phyloP scores from a whole-genome alignment of 2,329 filamentous ascomycete genomes.

The Cordyceps cicadae region DNA sequence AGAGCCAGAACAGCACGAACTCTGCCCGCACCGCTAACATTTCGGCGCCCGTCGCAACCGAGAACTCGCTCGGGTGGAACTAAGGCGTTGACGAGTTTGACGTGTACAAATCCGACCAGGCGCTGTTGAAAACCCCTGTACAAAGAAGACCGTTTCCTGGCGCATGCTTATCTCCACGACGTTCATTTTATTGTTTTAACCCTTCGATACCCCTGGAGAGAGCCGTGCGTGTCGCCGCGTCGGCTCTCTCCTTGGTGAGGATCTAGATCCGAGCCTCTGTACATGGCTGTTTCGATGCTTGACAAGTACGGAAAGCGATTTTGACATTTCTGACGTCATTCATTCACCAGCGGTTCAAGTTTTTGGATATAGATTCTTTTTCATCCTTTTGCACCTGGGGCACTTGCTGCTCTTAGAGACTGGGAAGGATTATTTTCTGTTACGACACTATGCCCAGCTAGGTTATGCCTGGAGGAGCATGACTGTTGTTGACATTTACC shows the following conservation, averaged over 20 bases:
- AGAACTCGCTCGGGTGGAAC: constrained; percentile 95
- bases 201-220: constrained; percentile 9
- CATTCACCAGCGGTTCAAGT: background rate
- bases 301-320: constrained; percentile 7
- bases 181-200: constrained; percentile 7
- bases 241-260: constrained; percentile 4
- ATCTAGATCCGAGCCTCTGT: constrained; percentile 7
- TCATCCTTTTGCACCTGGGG: background rate
- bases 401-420: background rate
- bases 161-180: constrained; percentile 4
- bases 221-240: background rate
- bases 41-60: constrained; percentile 81
- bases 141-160: background rate
- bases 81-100: constrained; percentile 35
- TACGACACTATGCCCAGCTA: background rate
- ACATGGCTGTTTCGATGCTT: background rate
- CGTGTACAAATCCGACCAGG: background rate
- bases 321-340: constrained; percentile 5
- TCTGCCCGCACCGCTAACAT: constrained; percentile 58
- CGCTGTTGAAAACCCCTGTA: background rate
- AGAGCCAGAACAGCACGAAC: constrained; percentile 59
- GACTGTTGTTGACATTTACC: constrained; percentile 1
- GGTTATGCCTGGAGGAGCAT: background rate
- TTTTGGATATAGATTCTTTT: constrained; percentile 8
- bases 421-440: constrained; percentile 1